phyloP scores from a whole-genome alignment of 176 grass and related monocot genomes.

The Dendrocalamus sinicus region DNA sequence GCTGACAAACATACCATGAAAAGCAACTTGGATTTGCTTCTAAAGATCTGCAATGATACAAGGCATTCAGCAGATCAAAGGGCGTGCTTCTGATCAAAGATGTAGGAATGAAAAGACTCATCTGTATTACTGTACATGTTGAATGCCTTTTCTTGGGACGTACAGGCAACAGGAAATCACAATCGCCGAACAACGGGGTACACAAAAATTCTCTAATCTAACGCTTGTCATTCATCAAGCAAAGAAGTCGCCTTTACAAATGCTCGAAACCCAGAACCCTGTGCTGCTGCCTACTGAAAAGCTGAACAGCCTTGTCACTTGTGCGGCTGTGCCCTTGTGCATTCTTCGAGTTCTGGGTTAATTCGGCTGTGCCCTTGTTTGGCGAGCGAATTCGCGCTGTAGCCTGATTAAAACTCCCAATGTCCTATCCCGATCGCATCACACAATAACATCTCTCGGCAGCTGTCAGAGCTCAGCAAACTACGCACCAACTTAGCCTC shows the following conservation, averaged over 20 bases:
- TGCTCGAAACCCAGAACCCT: background rate
- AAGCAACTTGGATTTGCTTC: background rate
- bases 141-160: background rate
- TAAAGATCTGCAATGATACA: background rate
- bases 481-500: too few species aligned
- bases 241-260: background rate
- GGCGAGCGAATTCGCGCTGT: too few species aligned
- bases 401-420: too few species aligned
- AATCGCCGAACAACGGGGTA: background rate
- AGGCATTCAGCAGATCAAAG: background rate
- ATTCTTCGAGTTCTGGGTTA: background rate
- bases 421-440: too few species aligned
- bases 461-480: too few species aligned
- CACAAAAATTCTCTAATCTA: background rate
- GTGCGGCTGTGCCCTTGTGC: background rate
- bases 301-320: too few species aligned
- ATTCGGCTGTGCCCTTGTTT: background rate
- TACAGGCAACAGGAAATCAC: background rate
- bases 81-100: background rate
- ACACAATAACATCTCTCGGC: too few species aligned
- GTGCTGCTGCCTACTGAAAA: background rate
- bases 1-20: background rate
- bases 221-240: background rate
- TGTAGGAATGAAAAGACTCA: background rate
- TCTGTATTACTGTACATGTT: background rate